Conservation (phyloP, 352 stramenopile species). For the Pythium periplocum region DNA sequence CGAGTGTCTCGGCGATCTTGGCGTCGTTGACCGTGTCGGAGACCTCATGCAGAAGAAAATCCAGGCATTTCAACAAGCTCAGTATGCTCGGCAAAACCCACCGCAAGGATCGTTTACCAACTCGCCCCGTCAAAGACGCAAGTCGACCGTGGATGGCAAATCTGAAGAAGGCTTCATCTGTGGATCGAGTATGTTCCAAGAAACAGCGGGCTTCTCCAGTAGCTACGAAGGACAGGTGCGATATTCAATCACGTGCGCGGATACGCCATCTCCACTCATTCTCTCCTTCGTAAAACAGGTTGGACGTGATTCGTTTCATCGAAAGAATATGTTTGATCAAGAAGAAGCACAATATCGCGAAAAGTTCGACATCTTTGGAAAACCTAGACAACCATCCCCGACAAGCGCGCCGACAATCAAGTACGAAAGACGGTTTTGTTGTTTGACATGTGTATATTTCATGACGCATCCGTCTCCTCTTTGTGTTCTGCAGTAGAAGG, state of each 20-base stretch:
- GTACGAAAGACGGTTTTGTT: background rate
- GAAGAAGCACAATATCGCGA: slow-evolving; percentile 49
- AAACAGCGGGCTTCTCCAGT: slow-evolving; percentile 47
- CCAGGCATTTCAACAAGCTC: slow-evolving; percentile 33
- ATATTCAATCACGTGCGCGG: no score
- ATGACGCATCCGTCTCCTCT: no score
- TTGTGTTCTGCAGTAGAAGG: no score
- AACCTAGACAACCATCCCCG: slow-evolving; percentile 36
- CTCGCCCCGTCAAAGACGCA: slow-evolving; percentile 15
- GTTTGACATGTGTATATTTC: no score
- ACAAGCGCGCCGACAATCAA: slow-evolving; percentile 3
- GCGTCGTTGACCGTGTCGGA: slow-evolving; percentile 41
- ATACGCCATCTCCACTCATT: no score
- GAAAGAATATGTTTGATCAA: slow-evolving; percentile 47
- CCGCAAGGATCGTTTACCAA: slow-evolving; percentile 6
- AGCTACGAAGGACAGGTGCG: slow-evolving; percentile 59
- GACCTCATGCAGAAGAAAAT: slow-evolving; percentile 67
- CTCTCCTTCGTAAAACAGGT: slow-evolving; percentile 17
- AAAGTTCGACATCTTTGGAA: slow-evolving; percentile 59
- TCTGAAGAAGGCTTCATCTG: slow-evolving; percentile 55
- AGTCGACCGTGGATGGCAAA: slow-evolving; percentile 3
- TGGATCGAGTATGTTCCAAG: slow-evolving; percentile 46
- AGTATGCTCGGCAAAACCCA: slow-evolving; percentile 30
- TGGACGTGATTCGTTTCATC: slow-evolving; percentile 35
- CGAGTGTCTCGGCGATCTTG: slow-evolving; percentile 49